Evolutionary conservation across 306 rosid genomes (phyloP), one percentile per base, ranked within the genome.

Genomic region (Trifolium repens): DNA sequence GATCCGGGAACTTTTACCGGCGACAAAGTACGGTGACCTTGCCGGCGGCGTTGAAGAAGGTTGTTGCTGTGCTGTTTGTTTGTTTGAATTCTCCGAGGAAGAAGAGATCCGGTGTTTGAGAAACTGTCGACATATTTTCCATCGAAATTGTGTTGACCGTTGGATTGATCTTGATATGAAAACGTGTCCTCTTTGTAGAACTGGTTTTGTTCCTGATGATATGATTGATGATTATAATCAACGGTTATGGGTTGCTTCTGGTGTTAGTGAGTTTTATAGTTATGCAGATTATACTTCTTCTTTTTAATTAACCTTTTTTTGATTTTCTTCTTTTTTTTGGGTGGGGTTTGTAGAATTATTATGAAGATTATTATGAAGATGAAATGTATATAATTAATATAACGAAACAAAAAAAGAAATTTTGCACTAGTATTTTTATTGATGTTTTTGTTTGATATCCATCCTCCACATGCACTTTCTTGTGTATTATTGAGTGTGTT

Each of bases 101-200:
- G 97, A 88, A 11, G 98, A 91, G 85, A 90, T 94, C 85, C 85
- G 98, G 84, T 80, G 94, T 44, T 81, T 91, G 79, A 71, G 86
- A 50, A 94, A 94, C 76, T 94, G 98, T 78, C 86, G 75, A 71
- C 98, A 94, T 91, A 87, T 94, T 73, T 94, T 94, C 75, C 98
- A 94, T 81, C 71, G 91, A 73, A 54, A 82, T 1, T 94, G 98
- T 71, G 71, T 94, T 69, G 98, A 94, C 90, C 93, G 98, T 80
- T 94, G 98, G 98, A 88, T 94, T 87, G 96, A 94, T 73, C 98
- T 87, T 12, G 96, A 94, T 69, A 97, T 89, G 85, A 90, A 87
- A 71, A 91, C 97, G 2, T 94, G 98, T 19, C 98, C 98, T 2
- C 87, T 94, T 5, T 94, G 98, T 72, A 82, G 98, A 79, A 86